These are phyloP conservation scores for Paraphoma sp. DNA, from an alignment of 2,329 filamentous ascomycete genomes.

Conservation along the genomic window DNA sequence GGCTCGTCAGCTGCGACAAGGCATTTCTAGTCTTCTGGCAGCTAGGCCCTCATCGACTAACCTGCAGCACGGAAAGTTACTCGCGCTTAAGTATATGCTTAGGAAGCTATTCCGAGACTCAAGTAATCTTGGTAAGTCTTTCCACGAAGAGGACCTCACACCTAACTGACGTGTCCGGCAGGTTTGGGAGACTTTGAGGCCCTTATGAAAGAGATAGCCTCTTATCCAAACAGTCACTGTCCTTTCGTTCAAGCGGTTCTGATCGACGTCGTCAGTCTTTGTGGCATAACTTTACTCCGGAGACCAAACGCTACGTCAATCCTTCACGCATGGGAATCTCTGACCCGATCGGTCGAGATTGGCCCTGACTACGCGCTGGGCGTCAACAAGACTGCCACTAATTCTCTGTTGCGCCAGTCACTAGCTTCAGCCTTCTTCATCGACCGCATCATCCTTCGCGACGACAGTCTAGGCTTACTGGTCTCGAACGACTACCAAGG, in stretches of 20 bases:
- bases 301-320: slow-evolving; percentile 21
- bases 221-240: slow-evolving; percentile 33
- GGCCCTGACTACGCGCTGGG: slow-evolving; percentile 26
- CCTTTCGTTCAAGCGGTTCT: slow-evolving; percentile 45
- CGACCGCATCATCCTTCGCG: slow-evolving; percentile 32
- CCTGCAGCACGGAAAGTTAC: slow-evolving; percentile 38
- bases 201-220: slow-evolving; percentile 27
- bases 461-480: slow-evolving; percentile 12
- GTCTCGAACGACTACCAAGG: slow-evolving; percentile 25
- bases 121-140: slow-evolving; percentile 16
- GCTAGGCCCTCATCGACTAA: slow-evolving; percentile 24
- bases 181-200: slow-evolving; percentile 20
- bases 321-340: slow-evolving; percentile 26
- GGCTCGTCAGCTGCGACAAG: slow-evolving; percentile 28
- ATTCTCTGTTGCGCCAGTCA: slow-evolving; percentile 26
- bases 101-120: slow-evolving; percentile 26
- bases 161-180: slow-evolving; percentile 9
- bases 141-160: background rate
- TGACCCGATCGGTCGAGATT: slow-evolving; percentile 23
- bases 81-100: slow-evolving; percentile 41
- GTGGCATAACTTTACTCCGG: slow-evolving; percentile 29
- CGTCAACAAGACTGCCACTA: slow-evolving; percentile 9
- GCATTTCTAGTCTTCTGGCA: slow-evolving; percentile 26
- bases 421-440: slow-evolving; percentile 31
- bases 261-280: slow-evolving; percentile 43